Conservation (phyloP, 2,329 filamentous ascomycete species). For the Sporothrix globosa region DNA sequence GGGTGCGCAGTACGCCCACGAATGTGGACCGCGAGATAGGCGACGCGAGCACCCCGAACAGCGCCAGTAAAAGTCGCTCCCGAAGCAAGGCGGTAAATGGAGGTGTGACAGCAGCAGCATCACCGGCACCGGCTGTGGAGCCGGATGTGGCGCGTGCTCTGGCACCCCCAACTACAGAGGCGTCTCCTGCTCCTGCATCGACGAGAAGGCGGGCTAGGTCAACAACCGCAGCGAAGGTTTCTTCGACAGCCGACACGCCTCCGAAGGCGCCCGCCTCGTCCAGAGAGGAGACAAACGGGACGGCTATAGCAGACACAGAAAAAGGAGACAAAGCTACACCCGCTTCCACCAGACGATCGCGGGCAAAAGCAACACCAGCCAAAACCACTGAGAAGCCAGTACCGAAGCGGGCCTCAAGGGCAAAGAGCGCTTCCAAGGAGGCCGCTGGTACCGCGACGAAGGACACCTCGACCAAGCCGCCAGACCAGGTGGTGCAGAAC, state of each 20-base stretch:
- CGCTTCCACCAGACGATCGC: not conserved
- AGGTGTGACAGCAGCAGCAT: not conserved
- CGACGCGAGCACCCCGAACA: not conserved
- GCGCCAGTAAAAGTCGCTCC: not conserved
- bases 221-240: not conserved
- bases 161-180: not conserved
- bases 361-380: not conserved
- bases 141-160: too few relatives aligned
- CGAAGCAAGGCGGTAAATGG: slow-evolving; percentile 15
- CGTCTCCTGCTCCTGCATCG: not conserved
- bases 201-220: slow-evolving; percentile 12
- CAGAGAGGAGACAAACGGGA: not conserved
- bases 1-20: slow-evolving; percentile 31
- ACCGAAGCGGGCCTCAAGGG: not conserved
- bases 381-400: not conserved
- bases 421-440: not conserved
- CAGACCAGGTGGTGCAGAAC: not conserved
- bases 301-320: not conserved
- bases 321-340: not conserved
- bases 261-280: not conserved
- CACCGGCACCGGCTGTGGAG: not conserved
- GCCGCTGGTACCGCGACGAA: not conserved
- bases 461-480: not conserved
- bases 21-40: not conserved
- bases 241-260: not conserved